Evolutionary conservation across 768 basidiomycete genomes (phyloP).

Genomic region (Leccinum imitatum): DNA sequence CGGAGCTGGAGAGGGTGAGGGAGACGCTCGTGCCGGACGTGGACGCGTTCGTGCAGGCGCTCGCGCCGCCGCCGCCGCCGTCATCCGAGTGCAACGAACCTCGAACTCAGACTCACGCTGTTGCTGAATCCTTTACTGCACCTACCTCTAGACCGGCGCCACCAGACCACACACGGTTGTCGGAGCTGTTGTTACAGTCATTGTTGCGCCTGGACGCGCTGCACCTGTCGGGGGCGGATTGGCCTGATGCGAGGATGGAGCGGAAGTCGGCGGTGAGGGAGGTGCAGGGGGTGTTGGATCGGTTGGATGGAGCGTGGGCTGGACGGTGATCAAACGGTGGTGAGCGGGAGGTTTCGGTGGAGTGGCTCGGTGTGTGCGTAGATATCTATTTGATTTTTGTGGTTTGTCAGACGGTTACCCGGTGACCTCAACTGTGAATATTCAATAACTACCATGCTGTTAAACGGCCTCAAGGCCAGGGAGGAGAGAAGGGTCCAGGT

Average conservation of each 20-base stretch:
- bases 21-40: conserved; percentile 55
- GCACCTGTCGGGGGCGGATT: conserved; percentile 60
- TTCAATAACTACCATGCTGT: not conserved
- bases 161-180: conserved; percentile 57
- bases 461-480: not conserved
- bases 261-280: conserved; percentile 85
- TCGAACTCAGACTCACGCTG: not conserved
- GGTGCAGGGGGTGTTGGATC: conserved; percentile 80
- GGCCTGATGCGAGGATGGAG: conserved; percentile 75
- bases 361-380: not conserved
- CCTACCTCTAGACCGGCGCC: conserved; percentile 5
- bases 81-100: not conserved
- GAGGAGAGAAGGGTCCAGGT: not conserved
- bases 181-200: conserved; percentile 83
- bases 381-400: not conserved
- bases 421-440: not conserved
- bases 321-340: conserved; percentile 15
- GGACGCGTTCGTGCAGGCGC: conserved; percentile 48
- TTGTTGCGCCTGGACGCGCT: conserved; percentile 86
- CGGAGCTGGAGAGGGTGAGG: conserved; percentile 50
- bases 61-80: conserved; percentile 11
- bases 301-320: conserved; percentile 72
- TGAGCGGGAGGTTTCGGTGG: not conserved
- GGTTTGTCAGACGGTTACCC: not conserved
- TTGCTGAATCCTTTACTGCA: not conserved